Evolutionary conservation across 2,329 filamentous ascomycete species (phyloP).

Genomic region (Colletotrichum abscissum): DNA sequence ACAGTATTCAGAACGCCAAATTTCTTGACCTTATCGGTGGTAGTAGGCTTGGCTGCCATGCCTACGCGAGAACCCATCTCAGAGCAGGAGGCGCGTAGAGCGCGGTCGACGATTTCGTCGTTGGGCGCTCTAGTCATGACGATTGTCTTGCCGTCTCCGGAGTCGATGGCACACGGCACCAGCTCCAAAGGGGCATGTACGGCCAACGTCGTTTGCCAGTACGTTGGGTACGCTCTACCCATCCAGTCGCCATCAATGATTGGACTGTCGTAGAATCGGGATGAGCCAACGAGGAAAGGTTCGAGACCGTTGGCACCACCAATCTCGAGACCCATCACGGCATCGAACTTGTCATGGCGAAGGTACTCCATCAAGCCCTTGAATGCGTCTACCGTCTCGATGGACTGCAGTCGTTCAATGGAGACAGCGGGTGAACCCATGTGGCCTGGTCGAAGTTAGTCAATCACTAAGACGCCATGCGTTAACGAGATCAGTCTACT

Average conservation of each 20-base stretch:
- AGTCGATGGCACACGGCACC: conserved; percentile 57
- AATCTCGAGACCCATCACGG: conserved; percentile 64
- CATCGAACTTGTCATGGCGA: conserved; percentile 43
- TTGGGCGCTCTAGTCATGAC: conserved; percentile 55
- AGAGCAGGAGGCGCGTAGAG: conserved; percentile 51
- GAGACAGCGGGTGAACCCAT: conserved; percentile 56
- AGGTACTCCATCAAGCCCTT: conserved; percentile 48
- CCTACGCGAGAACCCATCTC: conserved; percentile 47
- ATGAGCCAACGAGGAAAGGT: conserved; percentile 66
- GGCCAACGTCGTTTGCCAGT: conserved; percentile 63
- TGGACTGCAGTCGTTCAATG: conserved; percentile 53
- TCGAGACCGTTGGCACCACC: conserved; percentile 75
- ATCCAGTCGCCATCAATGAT: conserved; percentile 68
- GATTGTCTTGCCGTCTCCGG: conserved; percentile 55
- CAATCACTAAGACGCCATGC: accelerated
- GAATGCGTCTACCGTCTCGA: conserved; percentile 51
- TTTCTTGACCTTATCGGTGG: conserved; percentile 37
- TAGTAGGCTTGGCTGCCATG: conserved; percentile 32
- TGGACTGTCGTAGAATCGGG: conserved; percentile 61
- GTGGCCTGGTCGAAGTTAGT: conserved; percentile 33
- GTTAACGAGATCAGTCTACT: neutral
- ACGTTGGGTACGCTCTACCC: conserved; percentile 65
- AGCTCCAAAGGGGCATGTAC: conserved; percentile 52
- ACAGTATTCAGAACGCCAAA: conserved; percentile 34
- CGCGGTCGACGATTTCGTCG: conserved; percentile 39